Conservation (phyloP, 176 grass and related monocot species). For the Zoysia pacifica region DNA sequence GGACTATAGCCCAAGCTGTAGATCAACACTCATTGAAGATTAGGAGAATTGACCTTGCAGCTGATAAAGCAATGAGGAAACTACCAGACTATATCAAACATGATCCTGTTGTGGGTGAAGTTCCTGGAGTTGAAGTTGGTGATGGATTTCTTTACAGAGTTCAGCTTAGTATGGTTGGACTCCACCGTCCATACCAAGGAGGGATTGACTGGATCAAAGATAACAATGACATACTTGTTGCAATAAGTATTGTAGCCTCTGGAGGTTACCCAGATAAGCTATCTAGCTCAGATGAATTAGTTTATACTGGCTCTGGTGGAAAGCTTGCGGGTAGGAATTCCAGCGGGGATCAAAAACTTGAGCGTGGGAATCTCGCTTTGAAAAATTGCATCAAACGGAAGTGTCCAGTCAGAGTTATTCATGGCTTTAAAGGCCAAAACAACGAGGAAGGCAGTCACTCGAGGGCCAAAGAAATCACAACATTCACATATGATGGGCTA, state of each 20-base stretch:
- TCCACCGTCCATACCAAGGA: conserved; percentile 66
- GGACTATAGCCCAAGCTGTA: conserved; percentile 46
- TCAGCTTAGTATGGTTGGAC: conserved; percentile 68
- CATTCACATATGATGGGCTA: conserved; percentile 76
- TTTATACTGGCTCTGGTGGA: conserved; percentile 78
- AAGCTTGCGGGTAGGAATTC: conserved; percentile 50
- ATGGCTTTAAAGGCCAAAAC: conserved; percentile 55
- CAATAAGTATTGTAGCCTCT: conserved; percentile 81
- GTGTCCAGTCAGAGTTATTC: conserved; percentile 71
- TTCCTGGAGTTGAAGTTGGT: conserved; percentile 76
- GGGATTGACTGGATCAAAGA: conserved; percentile 63
- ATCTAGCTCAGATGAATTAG: conserved; percentile 65
- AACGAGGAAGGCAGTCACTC: conserved; percentile 34
- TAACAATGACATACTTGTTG: conserved; percentile 41
- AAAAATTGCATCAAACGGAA: conserved; percentile 65
- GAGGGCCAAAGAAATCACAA: conserved; percentile 47
- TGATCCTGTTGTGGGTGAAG: conserved; percentile 52
- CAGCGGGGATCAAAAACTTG: conserved; percentile 70
- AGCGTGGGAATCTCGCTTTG: conserved; percentile 70
- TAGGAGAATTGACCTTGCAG: conserved; percentile 53
- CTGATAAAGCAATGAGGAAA: conserved; percentile 39
- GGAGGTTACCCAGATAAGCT: conserved; percentile 73
- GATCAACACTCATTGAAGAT: conserved; percentile 35
- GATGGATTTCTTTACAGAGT: conserved; percentile 78
- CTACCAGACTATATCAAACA: conserved; percentile 49